Base-by-base conservation (phyloP, 78 protist species). In the Polysphondylium violaceum region DNA sequence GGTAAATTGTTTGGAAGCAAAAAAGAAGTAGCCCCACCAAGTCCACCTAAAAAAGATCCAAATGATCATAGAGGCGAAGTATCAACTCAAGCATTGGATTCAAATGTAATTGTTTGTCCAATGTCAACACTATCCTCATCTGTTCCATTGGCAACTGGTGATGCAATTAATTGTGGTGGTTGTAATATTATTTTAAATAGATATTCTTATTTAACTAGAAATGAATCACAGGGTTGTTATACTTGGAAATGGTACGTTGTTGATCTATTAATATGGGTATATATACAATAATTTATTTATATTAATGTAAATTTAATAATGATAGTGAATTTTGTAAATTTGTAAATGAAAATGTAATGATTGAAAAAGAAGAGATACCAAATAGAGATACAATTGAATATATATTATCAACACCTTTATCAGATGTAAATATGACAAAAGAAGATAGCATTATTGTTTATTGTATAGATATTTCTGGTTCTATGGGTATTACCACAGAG, bases 401-500 rank as follows among this genome's bases (percentile, higher is more conserved):
- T 76, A 74, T 94, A 14, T 50, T 93, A 35, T 50, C 76, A 21
- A 21, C 88, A 27, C 87, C 93, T 23, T 58, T 21, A 5, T 41
- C 40, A 33, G 23, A 31, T 33, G 69, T 9, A 1, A 4, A 9
- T 33, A 21, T 12, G 3, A 78, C 27, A 0, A 60, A 69, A 35
- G 91, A 85, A 36, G 85, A 74, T 0, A 35, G 86, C 16, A 78
- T 76, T 36, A 87, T 92, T 69, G 75, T 94, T 36, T 94, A 79
- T 58, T 76, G 83, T 65, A 60, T 94, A 6, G 96, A 94, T 72
- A 74, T 88, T 5, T 86, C 93, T 8, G 96, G 96, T 43, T 94
- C 96, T 23, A 94, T 94, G 96, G 86, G 92, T 44, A 87, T 94
- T 23, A 89, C 96, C 7, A 81, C 91, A 16, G 96, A 94, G 12